These are phyloP conservation scores for Fusarium heterosporum DNA, from an alignment of 2,329 filamentous ascomycete genomes.

Conservation along the genomic window DNA sequence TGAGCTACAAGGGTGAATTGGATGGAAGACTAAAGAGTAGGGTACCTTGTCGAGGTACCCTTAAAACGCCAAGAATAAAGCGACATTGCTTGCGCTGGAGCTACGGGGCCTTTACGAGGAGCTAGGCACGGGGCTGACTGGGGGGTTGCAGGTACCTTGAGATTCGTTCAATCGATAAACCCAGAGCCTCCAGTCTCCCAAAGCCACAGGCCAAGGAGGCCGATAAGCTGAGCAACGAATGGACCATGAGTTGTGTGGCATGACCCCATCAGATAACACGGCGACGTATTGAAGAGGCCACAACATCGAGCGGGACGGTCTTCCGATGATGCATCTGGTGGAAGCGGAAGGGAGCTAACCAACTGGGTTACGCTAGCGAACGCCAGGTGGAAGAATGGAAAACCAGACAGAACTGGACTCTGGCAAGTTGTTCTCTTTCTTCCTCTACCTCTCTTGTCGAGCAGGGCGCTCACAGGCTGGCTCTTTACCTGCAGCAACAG, in stretches of 20 bases:
- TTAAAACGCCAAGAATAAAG: slow-evolving; percentile 43
- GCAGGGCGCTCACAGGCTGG: slow-evolving; percentile 5
- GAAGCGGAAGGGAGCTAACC: slow-evolving; percentile 27
- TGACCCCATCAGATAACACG: background rate
- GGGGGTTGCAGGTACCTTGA: slow-evolving; percentile 14
- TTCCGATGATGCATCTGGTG: slow-evolving; percentile 9
- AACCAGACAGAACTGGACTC: slow-evolving; percentile 38
- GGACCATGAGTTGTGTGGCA: background rate
- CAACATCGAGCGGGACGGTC: background rate
- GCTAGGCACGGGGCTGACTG: slow-evolving; percentile 44
- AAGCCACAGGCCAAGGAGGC: background rate
- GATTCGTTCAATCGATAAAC: slow-evolving; percentile 13
- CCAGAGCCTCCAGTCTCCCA: slow-evolving; percentile 15
- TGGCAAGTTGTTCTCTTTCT: slow-evolving; percentile 14
- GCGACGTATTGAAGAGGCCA: background rate
- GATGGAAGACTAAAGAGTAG: slow-evolving; percentile 24
- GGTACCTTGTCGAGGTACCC: slow-evolving; percentile 41
- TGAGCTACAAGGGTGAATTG: slow-evolving; percentile 34
- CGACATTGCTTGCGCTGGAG: slow-evolving; percentile 42
- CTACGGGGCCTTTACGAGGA: slow-evolving; percentile 44
- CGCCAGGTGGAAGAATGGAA: slow-evolving; percentile 45
- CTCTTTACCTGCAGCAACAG: background rate
- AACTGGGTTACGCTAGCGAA: slow-evolving; percentile 42
- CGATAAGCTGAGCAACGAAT: slow-evolving; percentile 16
- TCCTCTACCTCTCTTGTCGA: background rate